Evolutionary conservation across 2,329 filamentous ascomycete species (phyloP).

Genomic region (Diaporthe vexans): DNA sequence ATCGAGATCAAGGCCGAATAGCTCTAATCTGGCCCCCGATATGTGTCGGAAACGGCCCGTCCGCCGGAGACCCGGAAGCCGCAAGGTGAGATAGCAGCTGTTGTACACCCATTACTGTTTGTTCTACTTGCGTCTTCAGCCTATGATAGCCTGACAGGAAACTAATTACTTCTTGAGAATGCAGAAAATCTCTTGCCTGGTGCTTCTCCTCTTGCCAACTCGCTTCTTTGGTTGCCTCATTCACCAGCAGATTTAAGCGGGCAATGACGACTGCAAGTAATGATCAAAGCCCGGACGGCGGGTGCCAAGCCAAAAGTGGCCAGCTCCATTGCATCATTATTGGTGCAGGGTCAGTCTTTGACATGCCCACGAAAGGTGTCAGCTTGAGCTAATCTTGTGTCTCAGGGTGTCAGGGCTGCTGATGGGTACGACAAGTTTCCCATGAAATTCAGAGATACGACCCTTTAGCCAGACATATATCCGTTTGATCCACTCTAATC

Average conservation of each 20-base stretch:
- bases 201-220: background rate
- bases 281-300: background rate
- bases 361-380: background rate
- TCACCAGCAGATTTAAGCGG: background rate
- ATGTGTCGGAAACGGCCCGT: background rate
- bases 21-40: background rate
- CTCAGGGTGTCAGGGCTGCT: background rate
- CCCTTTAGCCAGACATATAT: background rate
- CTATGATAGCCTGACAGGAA: background rate
- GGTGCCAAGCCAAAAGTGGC: background rate
- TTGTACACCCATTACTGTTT: background rate
- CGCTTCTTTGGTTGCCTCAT: background rate
- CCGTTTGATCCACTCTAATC: background rate
- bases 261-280: background rate
- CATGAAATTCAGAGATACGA: too few species aligned
- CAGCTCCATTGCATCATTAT: slow-evolving; percentile 5
- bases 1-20: background rate
- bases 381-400: background rate
- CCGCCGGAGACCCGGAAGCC: background rate
- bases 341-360: slow-evolving; percentile 12
- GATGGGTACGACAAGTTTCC: background rate
- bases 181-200: background rate
- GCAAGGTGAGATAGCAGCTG: background rate
- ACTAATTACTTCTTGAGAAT: background rate
- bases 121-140: background rate